Conservation (phyloP, 306 rosid species). For the Cicer pinnatifidum region DNA sequence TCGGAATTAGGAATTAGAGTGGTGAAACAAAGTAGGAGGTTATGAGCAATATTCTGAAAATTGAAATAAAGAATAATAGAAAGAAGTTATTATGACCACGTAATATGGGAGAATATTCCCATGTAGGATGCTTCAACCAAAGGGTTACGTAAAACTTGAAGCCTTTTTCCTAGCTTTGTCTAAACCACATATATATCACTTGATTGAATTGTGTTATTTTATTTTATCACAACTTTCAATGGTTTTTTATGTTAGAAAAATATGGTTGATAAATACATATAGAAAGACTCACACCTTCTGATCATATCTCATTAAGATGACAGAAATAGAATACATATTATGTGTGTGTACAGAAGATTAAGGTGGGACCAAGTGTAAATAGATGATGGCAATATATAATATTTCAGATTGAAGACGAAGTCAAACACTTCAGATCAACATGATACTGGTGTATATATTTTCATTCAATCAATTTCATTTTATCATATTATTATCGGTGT, state of each 20-base stretch:
- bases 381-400: neutral
- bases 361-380: constrained; percentile 12
- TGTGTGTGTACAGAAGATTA: neutral
- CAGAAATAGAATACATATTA: neutral
- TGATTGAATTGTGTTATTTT: constrained; percentile 15
- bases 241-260: neutral
- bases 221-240: constrained; percentile 30
- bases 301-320: neutral
- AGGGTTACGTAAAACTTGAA: constrained; percentile 37
- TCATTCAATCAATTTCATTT: no score
- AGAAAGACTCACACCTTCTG: neutral
- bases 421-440: no score
- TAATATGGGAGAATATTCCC: constrained; percentile 42
- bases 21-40: constrained; percentile 3
- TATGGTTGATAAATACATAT: neutral
- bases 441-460: no score
- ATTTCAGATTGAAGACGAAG: no score
- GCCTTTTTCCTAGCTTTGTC: neutral
- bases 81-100: constrained; percentile 9
- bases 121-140: constrained; percentile 33
- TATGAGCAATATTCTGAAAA: constrained; percentile 1
- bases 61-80: constrained; percentile 24
- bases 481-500: no score
- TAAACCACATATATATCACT: constrained; percentile 3
- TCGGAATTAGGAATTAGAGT: constrained; percentile 18